Evolutionary conservation across 768 basidiomycete genomes (phyloP).

Genomic region (Hemileccinum impolitum): DNA sequence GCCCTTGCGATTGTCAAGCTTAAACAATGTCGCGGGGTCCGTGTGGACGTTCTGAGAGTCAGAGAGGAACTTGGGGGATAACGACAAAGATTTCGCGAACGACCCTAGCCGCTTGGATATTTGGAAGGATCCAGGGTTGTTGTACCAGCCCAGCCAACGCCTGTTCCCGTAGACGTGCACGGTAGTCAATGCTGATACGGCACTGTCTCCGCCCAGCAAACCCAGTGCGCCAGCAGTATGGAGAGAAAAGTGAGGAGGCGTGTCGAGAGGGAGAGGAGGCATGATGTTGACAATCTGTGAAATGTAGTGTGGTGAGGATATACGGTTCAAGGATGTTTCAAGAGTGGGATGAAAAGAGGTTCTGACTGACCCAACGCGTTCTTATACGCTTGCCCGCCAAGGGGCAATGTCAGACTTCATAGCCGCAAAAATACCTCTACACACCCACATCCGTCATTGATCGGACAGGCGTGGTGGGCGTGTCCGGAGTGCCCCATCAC

Average conservation of each 20-base stretch:
- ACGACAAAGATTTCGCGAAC: conserved; percentile 16
- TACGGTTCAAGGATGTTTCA: too few relatives aligned
- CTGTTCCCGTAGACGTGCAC: conserved; percentile 26
- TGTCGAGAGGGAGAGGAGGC: background rate
- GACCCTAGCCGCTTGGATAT: conserved; percentile 20
- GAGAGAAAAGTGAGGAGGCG: conserved; percentile 12
- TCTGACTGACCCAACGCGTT: background rate
- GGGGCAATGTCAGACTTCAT: background rate
- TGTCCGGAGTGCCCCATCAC: too few relatives aligned
- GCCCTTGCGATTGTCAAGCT: conserved; percentile 13
- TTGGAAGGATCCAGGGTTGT: conserved; percentile 31
- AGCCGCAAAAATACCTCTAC: background rate
- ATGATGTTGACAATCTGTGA: background rate
- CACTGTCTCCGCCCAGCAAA: conserved; percentile 32
- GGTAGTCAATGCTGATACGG: conserved; percentile 27
- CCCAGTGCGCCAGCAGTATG: conserved; percentile 21
- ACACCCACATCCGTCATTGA: too few relatives aligned
- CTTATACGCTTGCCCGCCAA: background rate
- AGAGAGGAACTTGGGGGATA: background rate
- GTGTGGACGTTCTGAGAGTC: conserved; percentile 1
- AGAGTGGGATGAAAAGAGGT: background rate
- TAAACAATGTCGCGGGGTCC: conserved; percentile 21
- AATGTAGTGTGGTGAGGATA: background rate
- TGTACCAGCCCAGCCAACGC: conserved; percentile 34
- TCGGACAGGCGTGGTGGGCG: too few relatives aligned